phyloP scores from a whole-genome alignment of 441 rosid genomes.

The Gossypium aridum region DNA sequence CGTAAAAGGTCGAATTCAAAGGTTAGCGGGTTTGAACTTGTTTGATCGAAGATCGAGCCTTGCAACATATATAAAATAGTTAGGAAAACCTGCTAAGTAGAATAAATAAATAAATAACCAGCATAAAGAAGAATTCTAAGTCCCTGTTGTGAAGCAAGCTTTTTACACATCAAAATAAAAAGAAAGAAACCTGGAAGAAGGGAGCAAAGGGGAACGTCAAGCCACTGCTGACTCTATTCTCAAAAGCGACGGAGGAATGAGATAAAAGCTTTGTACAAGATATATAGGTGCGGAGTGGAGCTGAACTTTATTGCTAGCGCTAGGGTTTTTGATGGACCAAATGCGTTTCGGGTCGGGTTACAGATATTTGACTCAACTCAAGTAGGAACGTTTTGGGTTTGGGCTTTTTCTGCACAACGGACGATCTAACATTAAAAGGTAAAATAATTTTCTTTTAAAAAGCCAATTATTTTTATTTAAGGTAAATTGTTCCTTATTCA shows the following conservation, averaged over 20 bases:
- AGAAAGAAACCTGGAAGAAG: background rate
- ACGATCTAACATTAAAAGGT: background rate
- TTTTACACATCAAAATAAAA: background rate
- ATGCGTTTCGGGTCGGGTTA: background rate
- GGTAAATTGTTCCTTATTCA: no score
- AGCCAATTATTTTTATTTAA: background rate
- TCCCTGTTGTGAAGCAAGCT: background rate
- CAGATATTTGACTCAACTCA: background rate
- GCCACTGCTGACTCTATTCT: constrained; percentile 4
- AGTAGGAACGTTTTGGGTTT: background rate
- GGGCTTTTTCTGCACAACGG: background rate
- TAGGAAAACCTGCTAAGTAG: no score
- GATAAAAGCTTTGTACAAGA: background rate
- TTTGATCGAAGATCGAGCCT: no score
- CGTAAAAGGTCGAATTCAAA: no score
- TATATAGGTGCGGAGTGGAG: background rate
- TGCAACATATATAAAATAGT: no score
- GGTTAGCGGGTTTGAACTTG: no score
- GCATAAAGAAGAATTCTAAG: background rate
- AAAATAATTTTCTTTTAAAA: background rate
- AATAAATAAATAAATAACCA: no score
- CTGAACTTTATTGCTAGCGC: background rate
- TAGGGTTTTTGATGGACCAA: constrained; percentile 15
- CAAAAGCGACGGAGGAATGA: background rate
- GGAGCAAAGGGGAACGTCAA: background rate